Evolutionary conservation across 2,329 filamentous ascomycete species (phyloP), one percentile per base, ranked within the genome.

Genomic region (Chaetomiaceae sp.): DNA sequence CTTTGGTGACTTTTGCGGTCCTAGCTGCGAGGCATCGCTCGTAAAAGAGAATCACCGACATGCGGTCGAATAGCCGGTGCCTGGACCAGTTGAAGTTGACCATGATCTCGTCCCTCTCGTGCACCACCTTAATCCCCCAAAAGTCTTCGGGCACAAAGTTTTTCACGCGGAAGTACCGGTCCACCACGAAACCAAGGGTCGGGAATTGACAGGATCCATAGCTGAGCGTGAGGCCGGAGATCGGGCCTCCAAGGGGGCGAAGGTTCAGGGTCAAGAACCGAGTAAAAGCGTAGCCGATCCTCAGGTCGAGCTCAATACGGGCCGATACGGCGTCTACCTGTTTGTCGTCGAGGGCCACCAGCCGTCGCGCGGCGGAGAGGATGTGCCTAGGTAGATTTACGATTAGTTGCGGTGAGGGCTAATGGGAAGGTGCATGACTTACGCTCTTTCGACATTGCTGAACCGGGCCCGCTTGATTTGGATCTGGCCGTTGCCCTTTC

Each of bases 131-230:
- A 74, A 99, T 95, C 55, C 81, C 80, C 94, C 94, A 99, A 69
- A 97, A 99, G 0, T 81, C 75, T 66, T 99, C 94, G 0, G 92
- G 87, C 1, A 94, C 84, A 68, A 99, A 99, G 62, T 95, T 96
- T 58, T 89, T 85, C 47, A 99, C 94, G 46, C 89, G 85, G 63
- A 96, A 89, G 68, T 97, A 99, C 43, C 92, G 84, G 69, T 99
- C 94, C 6, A 99, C 94, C 1, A 99, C 92, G 61, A 99, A 99
- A 0, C 94, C 94, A 5, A 99, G 77, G 0, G 94, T 97, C 1
- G 94, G 94, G 64, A 99, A 99, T 67, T 99, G 94, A 61, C 94
- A 99, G 4, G 91, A 96, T 13, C 81, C 90, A 65, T 96, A 96
- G 68, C 90, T 95, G 45, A 96, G 79, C 1, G 87, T 73, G 51